Evolutionary conservation across 257 asterid species (phyloP).

Genomic region (Haberlea rhodopensis): DNA sequence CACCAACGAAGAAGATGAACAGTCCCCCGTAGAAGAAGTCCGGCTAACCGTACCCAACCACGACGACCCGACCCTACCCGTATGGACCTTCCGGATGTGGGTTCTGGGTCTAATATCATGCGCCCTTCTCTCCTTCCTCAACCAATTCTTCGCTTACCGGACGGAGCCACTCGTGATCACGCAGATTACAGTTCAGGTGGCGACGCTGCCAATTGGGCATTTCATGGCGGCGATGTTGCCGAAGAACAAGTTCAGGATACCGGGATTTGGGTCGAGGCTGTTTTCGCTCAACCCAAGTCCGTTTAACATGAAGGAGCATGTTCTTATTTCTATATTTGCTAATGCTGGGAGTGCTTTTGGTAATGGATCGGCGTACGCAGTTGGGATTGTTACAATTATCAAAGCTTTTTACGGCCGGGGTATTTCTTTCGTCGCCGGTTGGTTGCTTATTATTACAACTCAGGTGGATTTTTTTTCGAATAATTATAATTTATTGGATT

Average conservation of each 20-base stretch:
- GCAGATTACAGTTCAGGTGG: constrained; percentile 70
- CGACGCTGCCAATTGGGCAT: constrained; percentile 68
- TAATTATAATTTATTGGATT: too few relatives aligned
- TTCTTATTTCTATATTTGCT: constrained; percentile 76
- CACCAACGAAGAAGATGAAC: constrained; percentile 28
- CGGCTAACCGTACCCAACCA: constrained; percentile 70
- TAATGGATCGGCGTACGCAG: constrained; percentile 78
- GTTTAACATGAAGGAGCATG: constrained; percentile 92
- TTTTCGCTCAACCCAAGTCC: constrained; percentile 82
- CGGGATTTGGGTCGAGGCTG: constrained; percentile 49
- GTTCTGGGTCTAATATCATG: constrained; percentile 68
- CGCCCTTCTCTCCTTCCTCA: constrained; percentile 62
- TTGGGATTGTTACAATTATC: constrained; percentile 64
- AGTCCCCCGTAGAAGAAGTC: constrained; percentile 80
- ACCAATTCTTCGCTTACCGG: constrained; percentile 79
- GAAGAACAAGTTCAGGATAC: constrained; percentile 35
- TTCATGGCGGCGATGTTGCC: constrained; percentile 73
- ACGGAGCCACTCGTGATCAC: constrained; percentile 70
- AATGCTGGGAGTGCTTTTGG: constrained; percentile 89
- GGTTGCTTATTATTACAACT: constrained; percentile 82
- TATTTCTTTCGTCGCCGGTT: constrained; percentile 74
- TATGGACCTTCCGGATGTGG: constrained; percentile 97
- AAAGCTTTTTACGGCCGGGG: constrained; percentile 69
- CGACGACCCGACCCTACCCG: constrained; percentile 78
- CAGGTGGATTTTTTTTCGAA: constrained; percentile 43